phyloP scores from a whole-genome alignment of 306 rosid species.

The Quillaja saponaria region DNA sequence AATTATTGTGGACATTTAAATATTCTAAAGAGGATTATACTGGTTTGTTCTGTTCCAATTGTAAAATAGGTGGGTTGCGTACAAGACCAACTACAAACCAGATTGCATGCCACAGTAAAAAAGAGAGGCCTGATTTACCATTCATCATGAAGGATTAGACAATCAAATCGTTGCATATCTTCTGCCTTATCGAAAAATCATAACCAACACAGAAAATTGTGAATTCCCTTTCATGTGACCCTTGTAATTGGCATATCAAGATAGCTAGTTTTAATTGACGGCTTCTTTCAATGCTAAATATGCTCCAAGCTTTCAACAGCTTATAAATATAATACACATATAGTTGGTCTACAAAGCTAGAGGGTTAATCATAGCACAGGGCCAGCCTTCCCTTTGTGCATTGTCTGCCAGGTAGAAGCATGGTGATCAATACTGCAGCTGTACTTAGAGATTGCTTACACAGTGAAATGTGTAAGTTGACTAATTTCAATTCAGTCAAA shows the following conservation, averaged over 20 bases:
- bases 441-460: too few species aligned
- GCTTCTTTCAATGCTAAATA: conserved; percentile 24
- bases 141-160: conserved; percentile 28
- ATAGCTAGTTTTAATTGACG: conserved; percentile 18
- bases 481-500: too few species aligned
- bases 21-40: conserved; percentile 20
- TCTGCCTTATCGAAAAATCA: conserved; percentile 25
- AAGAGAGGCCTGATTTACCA: conserved; percentile 14
- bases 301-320: conserved; percentile 28
- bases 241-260: conserved; percentile 1
- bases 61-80: conserved; percentile 8
- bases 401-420: too few species aligned
- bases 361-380: too few species aligned
- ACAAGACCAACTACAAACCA: conserved; percentile 26
- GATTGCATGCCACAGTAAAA: conserved; percentile 48
- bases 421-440: too few species aligned
- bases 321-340: conserved; percentile 22
- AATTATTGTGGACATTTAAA: conserved; percentile 11
- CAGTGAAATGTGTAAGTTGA: too few species aligned
- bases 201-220: conserved; percentile 3
- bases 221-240: neutral
- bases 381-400: too few species aligned
- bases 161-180: conserved; percentile 29
- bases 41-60: conserved; percentile 4
- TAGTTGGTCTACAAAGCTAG: too few species aligned